Evolutionary conservation across 495 filamentous ascomycete genomes (phyloP).

Genomic region (Penicillium pulvis): DNA sequence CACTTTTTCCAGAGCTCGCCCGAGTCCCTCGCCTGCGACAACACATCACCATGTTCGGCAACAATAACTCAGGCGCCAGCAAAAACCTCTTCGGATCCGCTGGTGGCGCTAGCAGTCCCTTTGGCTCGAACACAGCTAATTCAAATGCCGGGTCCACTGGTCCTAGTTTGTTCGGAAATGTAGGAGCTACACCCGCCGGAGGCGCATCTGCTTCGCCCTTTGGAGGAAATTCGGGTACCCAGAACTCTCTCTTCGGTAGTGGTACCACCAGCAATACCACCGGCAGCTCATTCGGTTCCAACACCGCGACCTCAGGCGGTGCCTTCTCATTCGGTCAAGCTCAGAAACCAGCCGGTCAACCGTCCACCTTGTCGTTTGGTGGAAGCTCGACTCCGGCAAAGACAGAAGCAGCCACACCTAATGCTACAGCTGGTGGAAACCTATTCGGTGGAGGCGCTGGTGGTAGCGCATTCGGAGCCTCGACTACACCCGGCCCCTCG

Average conservation of each 20-base stretch:
- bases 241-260: conserved; percentile 39
- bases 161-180: conserved; percentile 47
- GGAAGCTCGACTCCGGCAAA: conserved; percentile 43
- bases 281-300: conserved; percentile 13
- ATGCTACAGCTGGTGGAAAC: conserved; percentile 34
- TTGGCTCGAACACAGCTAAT: conserved; percentile 35
- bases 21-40: conserved; percentile 21
- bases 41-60: conserved; percentile 40
- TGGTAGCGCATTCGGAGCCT: conserved; percentile 25
- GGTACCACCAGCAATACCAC: conserved; percentile 21
- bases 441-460: conserved; percentile 53
- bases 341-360: conserved; percentile 28
- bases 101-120: conserved; percentile 22
- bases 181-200: conserved; percentile 41
- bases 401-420: conserved; percentile 36
- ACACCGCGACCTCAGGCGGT: conserved; percentile 25
- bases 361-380: conserved; percentile 32
- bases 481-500: conserved; percentile 42
- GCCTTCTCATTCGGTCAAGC: conserved; percentile 47
- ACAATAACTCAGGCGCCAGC: conserved; percentile 37
- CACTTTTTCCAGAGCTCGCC: conserved; percentile 26
- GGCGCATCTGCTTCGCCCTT: conserved; percentile 37
- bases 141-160: conserved; percentile 32
- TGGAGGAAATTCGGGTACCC: conserved; percentile 32
- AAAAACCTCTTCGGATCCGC: conserved; percentile 46